phyloP scores from a whole-genome alignment of 345 rosid species.

The Linum usitatissimum region DNA sequence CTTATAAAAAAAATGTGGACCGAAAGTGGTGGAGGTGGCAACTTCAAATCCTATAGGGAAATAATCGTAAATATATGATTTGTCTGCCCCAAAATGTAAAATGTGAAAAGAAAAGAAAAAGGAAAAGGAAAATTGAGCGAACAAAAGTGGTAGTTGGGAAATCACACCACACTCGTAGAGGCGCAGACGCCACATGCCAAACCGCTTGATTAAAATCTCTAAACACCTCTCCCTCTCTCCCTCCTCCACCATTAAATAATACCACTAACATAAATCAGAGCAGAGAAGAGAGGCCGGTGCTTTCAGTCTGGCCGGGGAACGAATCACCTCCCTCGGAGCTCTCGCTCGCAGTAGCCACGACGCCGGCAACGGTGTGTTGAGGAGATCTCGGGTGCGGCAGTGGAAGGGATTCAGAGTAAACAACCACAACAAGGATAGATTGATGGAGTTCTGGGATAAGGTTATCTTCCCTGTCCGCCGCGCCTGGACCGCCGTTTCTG shows the following conservation, averaged over 20 bases:
- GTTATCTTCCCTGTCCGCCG: slow-evolving; percentile 43
- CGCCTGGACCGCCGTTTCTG: slow-evolving; percentile 39
- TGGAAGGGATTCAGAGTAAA: background rate
- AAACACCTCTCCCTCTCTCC: background rate
- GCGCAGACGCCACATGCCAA: background rate
- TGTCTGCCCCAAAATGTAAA: too few relatives aligned
- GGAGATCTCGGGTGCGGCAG: background rate
- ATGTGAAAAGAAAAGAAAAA: too few relatives aligned
- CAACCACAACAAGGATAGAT: slow-evolving; percentile 3
- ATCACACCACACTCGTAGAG: background rate
- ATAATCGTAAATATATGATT: too few relatives aligned
- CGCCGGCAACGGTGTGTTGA: slow-evolving; percentile 8
- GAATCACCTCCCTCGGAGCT: slow-evolving; percentile 21
- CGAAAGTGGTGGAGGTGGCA: too few relatives aligned
- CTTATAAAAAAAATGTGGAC: too few relatives aligned
- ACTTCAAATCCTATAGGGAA: too few relatives aligned
- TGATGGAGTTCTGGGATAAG: slow-evolving; percentile 46
- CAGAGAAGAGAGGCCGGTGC: background rate
- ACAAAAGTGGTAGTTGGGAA: background rate
- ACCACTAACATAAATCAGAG: background rate
- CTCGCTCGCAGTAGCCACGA: slow-evolving; percentile 14
- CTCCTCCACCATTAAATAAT: background rate
- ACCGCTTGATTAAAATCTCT: background rate
- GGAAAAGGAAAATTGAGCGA: background rate
- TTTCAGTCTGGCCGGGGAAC: slow-evolving; percentile 28